Base-by-base conservation (phyloP, 345 rosid genomes). In the Laguncularia racemosa region DNA sequence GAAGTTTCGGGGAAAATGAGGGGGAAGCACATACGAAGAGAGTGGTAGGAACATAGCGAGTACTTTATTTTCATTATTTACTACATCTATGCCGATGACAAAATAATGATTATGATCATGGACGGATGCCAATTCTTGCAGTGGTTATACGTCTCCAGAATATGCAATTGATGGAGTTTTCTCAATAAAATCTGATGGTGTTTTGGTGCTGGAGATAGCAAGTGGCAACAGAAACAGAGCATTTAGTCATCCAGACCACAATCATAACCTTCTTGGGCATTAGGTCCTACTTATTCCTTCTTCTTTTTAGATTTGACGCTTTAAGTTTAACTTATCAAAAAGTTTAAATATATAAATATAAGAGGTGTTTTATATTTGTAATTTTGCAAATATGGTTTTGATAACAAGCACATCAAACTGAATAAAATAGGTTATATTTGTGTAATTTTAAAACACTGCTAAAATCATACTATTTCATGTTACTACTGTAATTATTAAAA, bases 31-130 rank as follows among this genome's bases (percentile, higher is more conserved):
- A 51, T n/a, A 75, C 83, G 0, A 70, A 52, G 23, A 59, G 72
- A 66, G 72, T 79, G 6, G 74, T 79, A 15, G 78, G 84, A 63
- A 75, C 74, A 53, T 75, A 72, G 81, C 75, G 70, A 58, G 76
- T 47, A 33, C 40, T 33, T n/a, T 33, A 33, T 33, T 33, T 33
- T 33, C 40, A 33, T 33, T 33, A 33, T 10, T 33, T 33, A 33
- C 40, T 33, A 33, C 40, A 33, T 33, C 9, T 10, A 33, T 33
- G 40, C 40, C 7, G 40, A 33, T 9, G 10, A 33, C 2, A 33
- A 26, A 7, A 33, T 33, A 10, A 9, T 33, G 40, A 33, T 9
- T 33, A 9, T 33, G 11, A 6, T 33, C 40, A 33, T 33, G 40
- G 10, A 33, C 7, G 9, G 40, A 14, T 47, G 40, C 40, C 11